Conservation (phyloP, 2,329 filamentous ascomycete genomes). For the Neonectria neomacrospora region DNA sequence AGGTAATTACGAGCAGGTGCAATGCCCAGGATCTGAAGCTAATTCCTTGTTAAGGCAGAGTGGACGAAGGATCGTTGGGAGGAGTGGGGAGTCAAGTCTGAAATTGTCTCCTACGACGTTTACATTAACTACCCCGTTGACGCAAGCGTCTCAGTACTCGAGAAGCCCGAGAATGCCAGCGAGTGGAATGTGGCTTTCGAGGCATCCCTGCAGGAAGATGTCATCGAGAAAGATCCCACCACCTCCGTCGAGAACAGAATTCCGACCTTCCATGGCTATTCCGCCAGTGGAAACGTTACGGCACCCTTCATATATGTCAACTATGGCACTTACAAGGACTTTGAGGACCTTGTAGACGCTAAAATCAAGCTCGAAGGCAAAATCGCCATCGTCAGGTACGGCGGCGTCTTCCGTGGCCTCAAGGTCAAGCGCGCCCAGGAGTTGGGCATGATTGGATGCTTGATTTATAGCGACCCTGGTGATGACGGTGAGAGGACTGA, state of each 20-base stretch:
- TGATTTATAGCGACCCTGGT: conserved; percentile 90
- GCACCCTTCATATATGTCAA: conserved; percentile 89
- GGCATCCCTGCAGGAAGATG: conserved; percentile 84
- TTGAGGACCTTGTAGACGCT: conserved; percentile 79
- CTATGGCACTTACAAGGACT: conserved; percentile 89
- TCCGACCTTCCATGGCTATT: conserved; percentile 95
- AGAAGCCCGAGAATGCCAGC: conserved; percentile 51
- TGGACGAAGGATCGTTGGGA: conserved; percentile 82
- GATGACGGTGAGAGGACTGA: conserved; percentile 87
- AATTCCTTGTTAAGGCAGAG: conserved; percentile 60
- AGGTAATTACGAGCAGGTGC: conserved; percentile 54
- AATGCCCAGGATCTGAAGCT: neutral
- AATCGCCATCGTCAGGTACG: conserved; percentile 88
- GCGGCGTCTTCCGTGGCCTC: conserved; percentile 85
- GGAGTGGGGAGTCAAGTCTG: conserved; percentile 73
- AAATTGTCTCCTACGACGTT: conserved; percentile 77
- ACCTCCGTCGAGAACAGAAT: conserved; percentile 77
- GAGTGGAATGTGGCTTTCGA: conserved; percentile 76
- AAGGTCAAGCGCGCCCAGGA: conserved; percentile 95
- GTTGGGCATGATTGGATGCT: conserved; percentile 84
- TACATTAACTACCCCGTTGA: conserved; percentile 82
- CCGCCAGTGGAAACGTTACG: conserved; percentile 90
- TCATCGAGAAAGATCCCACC: conserved; percentile 84
- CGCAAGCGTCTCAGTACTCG: conserved; percentile 74
- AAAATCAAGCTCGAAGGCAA: conserved; percentile 84